Evolutionary conservation across 2,329 filamentous ascomycete species (phyloP).

Genomic region (Cladosporium sp.): DNA sequence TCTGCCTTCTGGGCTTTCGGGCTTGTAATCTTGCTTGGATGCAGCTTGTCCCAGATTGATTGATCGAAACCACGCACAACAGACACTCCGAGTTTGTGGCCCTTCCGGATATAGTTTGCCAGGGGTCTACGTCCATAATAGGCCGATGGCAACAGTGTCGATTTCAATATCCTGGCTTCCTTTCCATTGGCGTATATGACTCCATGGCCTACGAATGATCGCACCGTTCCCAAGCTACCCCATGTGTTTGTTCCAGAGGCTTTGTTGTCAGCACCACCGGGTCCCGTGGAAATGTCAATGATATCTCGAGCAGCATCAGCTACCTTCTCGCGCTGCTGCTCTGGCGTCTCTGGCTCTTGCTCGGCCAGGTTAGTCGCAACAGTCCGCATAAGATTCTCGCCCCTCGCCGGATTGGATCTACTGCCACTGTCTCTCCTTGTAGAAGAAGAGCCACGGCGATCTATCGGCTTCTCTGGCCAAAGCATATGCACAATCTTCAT

Average conservation of each 20-base stretch:
- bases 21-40: conserved; percentile 49
- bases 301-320: conserved; percentile 43
- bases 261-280: conserved; percentile 44
- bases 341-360: conserved; percentile 36
- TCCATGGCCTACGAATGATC: conserved; percentile 67
- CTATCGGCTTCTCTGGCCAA: conserved; percentile 64
- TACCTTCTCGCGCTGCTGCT: conserved; percentile 39
- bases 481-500: conserved; percentile 81
- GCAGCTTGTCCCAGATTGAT: conserved; percentile 66
- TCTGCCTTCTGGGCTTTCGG: conserved; percentile 38
- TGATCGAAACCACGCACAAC: conserved; percentile 88
- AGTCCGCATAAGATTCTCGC: conserved; percentile 20
- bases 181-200: conserved; percentile 78
- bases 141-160: conserved; percentile 75
- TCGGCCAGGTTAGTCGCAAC: conserved; percentile 28
- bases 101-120: conserved; percentile 74
- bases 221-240: conserved; percentile 43
- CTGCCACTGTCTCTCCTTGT: conserved; percentile 10
- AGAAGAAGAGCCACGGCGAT: conserved; percentile 19
- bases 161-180: conserved; percentile 80
- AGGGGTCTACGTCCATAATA: conserved; percentile 80
- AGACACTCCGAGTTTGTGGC: conserved; percentile 73
- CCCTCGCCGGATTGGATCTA: conserved; percentile 10
- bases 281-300: conserved; percentile 44
- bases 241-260: conserved; percentile 40